Percentiles rank a stretch among this genome's conserved stretches.
phyloP scores from a whole-genome alignment of 805 yeast species.

The Pachysolen tannophilus region DNA sequence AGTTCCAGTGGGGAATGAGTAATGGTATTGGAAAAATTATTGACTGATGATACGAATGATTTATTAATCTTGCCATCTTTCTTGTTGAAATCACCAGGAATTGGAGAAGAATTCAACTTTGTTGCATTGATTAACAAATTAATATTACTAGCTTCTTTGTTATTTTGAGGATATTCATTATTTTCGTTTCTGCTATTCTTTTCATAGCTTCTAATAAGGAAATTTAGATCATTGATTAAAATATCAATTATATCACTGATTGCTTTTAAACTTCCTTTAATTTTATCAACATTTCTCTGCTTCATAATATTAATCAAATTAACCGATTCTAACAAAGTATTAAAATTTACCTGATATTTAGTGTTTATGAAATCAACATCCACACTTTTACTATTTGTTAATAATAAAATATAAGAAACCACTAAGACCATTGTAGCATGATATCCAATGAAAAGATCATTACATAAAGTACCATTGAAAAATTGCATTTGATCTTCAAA shows the following conservation, averaged over 20 bases:
- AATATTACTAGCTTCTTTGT: no score
- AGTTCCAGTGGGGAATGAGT: background rate
- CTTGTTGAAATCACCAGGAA: background rate
- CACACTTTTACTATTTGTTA: background rate
- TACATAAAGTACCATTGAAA: conserved; percentile 12
- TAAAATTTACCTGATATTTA: conserved; percentile 3
- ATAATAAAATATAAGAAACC: conserved; percentile 7
- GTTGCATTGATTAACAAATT: no score
- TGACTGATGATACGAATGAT: no score
- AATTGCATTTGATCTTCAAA: conserved; percentile 6
- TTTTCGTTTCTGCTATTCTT: no score
- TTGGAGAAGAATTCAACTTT: no score
- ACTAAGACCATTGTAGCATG: conserved; percentile 12
- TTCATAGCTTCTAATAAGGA: conserved; percentile 3
- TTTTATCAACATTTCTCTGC: background rate
- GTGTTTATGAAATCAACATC: conserved; percentile 2
- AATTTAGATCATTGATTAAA: conserved; percentile 6
- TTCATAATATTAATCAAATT: conserved; percentile 4
- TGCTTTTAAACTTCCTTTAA: conserved; percentile 2
- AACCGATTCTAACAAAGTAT: background rate
- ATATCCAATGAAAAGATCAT: conserved; percentile 12
- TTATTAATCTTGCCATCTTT: no score
- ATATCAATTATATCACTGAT: conserved; percentile 7
- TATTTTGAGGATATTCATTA: no score
- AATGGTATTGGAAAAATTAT: no score